Conservation (phyloP, 169 alveolate species). For the Plasmodium chabaudi region DNA sequence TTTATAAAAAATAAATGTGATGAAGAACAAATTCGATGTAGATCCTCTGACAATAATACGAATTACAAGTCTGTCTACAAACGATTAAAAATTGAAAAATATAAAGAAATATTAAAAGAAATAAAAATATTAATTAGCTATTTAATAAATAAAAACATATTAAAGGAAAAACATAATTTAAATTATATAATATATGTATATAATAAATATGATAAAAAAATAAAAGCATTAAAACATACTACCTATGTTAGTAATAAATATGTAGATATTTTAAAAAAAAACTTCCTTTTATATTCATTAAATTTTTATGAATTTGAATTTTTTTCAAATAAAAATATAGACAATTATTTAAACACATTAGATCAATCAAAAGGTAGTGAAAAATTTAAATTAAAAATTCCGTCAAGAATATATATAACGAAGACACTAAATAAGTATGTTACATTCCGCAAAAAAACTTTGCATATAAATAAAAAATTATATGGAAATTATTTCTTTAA, state of each 20-base stretch:
- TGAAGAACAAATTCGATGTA: not conserved
- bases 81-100: constrained; percentile 20
- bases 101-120: constrained; percentile 54
- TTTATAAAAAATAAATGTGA: constrained; percentile 5
- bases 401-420: constrained; percentile 8
- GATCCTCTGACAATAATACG: too few species aligned
- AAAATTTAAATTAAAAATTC: constrained; percentile 30
- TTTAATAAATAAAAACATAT: constrained; percentile 25
- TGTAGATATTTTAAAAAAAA: constrained; percentile 22
- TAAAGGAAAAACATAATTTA: constrained; percentile 8
- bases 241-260: not conserved
- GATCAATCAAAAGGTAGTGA: not conserved
- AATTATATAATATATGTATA: constrained; percentile 27
- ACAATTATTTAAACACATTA: not conserved
- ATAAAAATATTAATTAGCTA: constrained; percentile 31
- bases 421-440: not conserved
- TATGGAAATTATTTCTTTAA: too few species aligned
- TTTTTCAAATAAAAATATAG: constrained; percentile 27
- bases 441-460: too few species aligned
- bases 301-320: constrained; percentile 28
- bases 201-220: constrained; percentile 40
- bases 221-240: not conserved
- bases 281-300: constrained; percentile 51
- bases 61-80: not conserved
- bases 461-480: too few species aligned